Base-by-base conservation (phyloP, 805 yeast genomes). In the Maudiozyma saulgeensis region DNA sequence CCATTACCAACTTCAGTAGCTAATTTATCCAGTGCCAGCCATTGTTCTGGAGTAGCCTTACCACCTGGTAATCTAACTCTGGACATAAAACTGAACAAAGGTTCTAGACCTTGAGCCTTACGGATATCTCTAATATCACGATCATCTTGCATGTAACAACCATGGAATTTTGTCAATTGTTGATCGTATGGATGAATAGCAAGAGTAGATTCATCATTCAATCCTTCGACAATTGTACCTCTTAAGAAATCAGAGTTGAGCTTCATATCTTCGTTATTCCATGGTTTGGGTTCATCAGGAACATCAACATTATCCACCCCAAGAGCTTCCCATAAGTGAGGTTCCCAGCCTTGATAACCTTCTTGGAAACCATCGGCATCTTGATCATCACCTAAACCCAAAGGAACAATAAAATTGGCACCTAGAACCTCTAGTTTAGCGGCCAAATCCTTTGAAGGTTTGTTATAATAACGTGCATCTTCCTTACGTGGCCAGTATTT, bases 91-190 rank as follows among this genome's bases (percentile, higher is more conserved):
- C 95, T 78, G 68, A 87, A 91, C 46, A 95, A 95, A 16, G 98
- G 98, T 70, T 91, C 98, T 54, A 87, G 68, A 42, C 98, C 97
- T 64, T 86, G 87, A 44, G 87, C 79, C 71, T 90, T 91, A 64
- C 97, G 82, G 59, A 86, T 84, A 49, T 91, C 98, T 68, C 98
- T 80, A 51, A 91, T 75, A 68, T 91, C 98, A 73, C 98, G 87
- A 67, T 91, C 98, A 68, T 91, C 98, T 73, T 91, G 98, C 96
- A 91, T 88, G 68, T 91, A 91, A 57, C 89, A 88, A 71, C 98
- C 98, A 68, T 91, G 98, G 80, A 91, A 91, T 70, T 91, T 91
- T 56, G 97, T 89, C 67, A 91, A 70, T 70, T 90, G 97, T 70
- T 89, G 95, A 69, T 89, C 97, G 50, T 79, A 79, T 13, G 96